Evolutionary conservation across 495 filamentous ascomycete species (phyloP).

Genomic region (Daldinia bambusicola): DNA sequence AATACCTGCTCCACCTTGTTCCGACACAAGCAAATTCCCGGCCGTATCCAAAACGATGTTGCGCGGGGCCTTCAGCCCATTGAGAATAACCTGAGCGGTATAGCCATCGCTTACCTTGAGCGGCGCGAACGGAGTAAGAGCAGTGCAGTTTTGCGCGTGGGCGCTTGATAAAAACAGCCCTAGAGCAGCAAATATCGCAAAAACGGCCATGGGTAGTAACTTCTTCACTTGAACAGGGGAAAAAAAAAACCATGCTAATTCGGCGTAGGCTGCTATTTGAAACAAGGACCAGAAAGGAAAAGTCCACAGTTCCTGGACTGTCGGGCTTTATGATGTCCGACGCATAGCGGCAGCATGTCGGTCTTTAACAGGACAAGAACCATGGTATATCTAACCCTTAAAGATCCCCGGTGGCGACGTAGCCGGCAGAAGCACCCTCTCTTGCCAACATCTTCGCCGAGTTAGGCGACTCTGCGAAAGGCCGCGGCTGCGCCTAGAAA

Average conservation of each 20-base stretch:
- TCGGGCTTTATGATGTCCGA: not conserved
- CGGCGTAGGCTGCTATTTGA: not conserved
- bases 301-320: no score
- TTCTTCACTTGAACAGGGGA: not conserved
- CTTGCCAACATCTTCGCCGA: slow-evolving; percentile 4
- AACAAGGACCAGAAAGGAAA: not conserved
- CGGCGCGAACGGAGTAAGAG: slow-evolving; percentile 24
- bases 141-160: slow-evolving; percentile 25
- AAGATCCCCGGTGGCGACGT: not conserved
- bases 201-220: slow-evolving; percentile 11
- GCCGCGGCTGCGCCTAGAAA: slow-evolving; percentile 5
- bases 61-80: slow-evolving; percentile 61
- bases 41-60: slow-evolving; percentile 65
- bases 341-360: not conserved
- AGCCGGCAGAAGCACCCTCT: not conserved
- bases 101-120: slow-evolving; percentile 65
- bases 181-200: slow-evolving; percentile 16
- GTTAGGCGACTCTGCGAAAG: not conserved
- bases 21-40: slow-evolving; percentile 67
- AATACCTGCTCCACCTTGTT: slow-evolving; percentile 60
- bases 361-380: not conserved
- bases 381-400: not conserved
- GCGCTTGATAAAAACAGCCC: slow-evolving; percentile 20
- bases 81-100: slow-evolving; percentile 60
- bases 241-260: not conserved